phyloP scores from a whole-genome alignment of 73 alveolate genomes.

The Paramecium tetraurelia region DNA sequence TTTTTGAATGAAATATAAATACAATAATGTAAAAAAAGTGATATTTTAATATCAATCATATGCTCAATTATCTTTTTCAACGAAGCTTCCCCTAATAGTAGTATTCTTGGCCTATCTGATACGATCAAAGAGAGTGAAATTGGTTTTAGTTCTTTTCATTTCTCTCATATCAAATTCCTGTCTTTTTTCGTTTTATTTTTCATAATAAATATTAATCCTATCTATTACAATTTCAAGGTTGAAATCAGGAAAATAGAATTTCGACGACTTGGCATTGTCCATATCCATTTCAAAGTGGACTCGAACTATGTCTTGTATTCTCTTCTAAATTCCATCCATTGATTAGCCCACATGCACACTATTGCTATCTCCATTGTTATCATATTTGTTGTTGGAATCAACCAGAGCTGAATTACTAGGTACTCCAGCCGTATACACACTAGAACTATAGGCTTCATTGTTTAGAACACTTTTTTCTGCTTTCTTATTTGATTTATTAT shows the following conservation, averaged over 20 bases:
- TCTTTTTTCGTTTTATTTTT: neutral
- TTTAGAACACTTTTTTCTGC: neutral
- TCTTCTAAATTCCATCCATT: neutral
- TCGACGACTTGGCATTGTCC: neutral
- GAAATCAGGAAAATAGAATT: neutral
- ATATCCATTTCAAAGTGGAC: neutral
- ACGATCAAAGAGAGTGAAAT: neutral
- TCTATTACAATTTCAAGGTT: neutral
- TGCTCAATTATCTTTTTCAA: neutral
- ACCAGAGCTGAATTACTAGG: neutral
- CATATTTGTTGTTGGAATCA: neutral
- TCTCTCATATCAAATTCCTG: neutral
- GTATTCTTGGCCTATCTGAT: neutral
- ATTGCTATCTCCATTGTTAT: neutral
- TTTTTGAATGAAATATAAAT: neutral
- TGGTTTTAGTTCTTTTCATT: constrained; percentile 26
- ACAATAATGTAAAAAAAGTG: neutral
- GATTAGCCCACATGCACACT: neutral
- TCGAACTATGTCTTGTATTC: neutral
- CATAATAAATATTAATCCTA: neutral
- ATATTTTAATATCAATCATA: neutral
- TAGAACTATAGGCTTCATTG: constrained; percentile 4
- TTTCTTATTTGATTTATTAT: neutral
- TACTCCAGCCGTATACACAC: neutral
- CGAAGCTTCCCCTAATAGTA: neutral